A percentile compares a stretch with the other conserved stretches of the same genome.
Conservation (phyloP, 495 filamentous ascomycete species). For the Penicillium subrubescens region DNA sequence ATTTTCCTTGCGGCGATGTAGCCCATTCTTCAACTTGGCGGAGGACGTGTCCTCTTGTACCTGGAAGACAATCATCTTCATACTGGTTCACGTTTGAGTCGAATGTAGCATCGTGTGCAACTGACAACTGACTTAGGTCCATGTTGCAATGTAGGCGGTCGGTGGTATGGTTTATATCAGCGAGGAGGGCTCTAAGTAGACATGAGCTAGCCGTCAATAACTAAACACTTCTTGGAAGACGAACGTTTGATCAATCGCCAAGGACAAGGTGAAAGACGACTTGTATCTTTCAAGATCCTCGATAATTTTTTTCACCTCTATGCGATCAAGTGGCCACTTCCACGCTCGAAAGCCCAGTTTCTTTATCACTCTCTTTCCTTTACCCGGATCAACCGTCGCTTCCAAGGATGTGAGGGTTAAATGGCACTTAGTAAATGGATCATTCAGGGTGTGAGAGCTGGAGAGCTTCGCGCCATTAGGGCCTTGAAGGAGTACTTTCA, state of each 20-base stretch:
- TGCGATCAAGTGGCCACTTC: constrained; percentile 46
- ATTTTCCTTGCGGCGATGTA: constrained; percentile 9
- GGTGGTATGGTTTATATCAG: not conserved
- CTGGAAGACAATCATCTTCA: constrained; percentile 9
- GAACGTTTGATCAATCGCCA: constrained; percentile 46
- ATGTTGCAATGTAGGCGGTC: not conserved
- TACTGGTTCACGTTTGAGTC: constrained; percentile 7
- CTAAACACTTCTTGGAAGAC: constrained; percentile 19
- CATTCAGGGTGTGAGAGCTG: constrained; percentile 9
- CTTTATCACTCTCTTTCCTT: constrained; percentile 18
- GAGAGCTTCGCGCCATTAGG: constrained; percentile 13
- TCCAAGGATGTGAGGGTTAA: constrained; percentile 33
- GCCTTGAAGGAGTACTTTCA: constrained; percentile 21
- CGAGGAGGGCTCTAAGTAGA: not conserved
- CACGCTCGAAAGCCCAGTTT: constrained; percentile 38
- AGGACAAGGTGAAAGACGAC: constrained; percentile 34
- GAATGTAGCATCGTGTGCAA: not conserved
- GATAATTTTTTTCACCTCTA: constrained; percentile 39
- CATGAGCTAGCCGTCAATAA: no score
- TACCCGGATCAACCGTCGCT: constrained; percentile 32
- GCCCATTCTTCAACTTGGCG: not conserved
- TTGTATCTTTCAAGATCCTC: constrained; percentile 36
- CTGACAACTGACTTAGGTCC: not conserved
- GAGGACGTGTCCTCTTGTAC: not conserved
- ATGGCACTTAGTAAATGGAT: constrained; percentile 27